phyloP scores from a whole-genome alignment of 257 asterid genomes.

The Cruciata laevipes region DNA sequence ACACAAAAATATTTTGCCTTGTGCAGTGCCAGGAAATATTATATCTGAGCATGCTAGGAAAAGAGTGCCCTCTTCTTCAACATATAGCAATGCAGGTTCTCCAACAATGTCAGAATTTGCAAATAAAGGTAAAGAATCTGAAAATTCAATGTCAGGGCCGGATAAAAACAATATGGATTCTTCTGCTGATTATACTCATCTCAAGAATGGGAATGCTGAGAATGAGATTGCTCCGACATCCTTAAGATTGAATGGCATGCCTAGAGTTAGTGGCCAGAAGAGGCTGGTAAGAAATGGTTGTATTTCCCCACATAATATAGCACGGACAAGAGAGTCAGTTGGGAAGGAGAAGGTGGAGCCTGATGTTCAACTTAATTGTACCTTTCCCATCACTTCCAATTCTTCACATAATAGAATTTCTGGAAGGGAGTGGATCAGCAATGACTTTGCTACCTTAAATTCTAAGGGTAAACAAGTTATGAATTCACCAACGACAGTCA shows the following conservation, averaged over 20 bases:
- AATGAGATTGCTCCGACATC: slow-evolving; percentile 22
- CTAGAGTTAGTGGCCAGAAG: slow-evolving; percentile 51
- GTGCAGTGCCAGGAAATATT: slow-evolving; percentile 20
- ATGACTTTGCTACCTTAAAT: slow-evolving; percentile 29
- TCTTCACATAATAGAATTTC: slow-evolving; percentile 26
- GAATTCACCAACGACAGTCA: slow-evolving; percentile 33
- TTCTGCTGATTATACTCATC: slow-evolving; percentile 19
- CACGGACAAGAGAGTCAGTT: slow-evolving; percentile 44
- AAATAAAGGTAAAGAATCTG: slow-evolving; percentile 29
- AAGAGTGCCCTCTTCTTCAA: slow-evolving; percentile 23
- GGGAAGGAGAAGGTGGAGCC: slow-evolving; percentile 29
- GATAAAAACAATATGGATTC: slow-evolving; percentile 24
- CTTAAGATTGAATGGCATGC: slow-evolving; percentile 24
- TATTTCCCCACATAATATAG: slow-evolving; percentile 72
- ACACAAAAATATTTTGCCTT: slow-evolving; percentile 20
- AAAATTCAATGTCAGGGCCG: slow-evolving; percentile 15
- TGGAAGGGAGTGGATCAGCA: slow-evolving; percentile 42
- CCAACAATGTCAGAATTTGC: slow-evolving; percentile 15
- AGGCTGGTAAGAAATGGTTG: slow-evolving; percentile 87
- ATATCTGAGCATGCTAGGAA: slow-evolving; percentile 23
- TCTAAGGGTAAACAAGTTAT: slow-evolving; percentile 69
- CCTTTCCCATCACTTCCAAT: slow-evolving; percentile 21
- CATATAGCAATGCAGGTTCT: slow-evolving; percentile 14
- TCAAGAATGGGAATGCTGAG: slow-evolving; percentile 23
- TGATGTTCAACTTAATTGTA: slow-evolving; percentile 27